Conservation (phyloP, 306 rosid species). For the Malus fusca region DNA sequence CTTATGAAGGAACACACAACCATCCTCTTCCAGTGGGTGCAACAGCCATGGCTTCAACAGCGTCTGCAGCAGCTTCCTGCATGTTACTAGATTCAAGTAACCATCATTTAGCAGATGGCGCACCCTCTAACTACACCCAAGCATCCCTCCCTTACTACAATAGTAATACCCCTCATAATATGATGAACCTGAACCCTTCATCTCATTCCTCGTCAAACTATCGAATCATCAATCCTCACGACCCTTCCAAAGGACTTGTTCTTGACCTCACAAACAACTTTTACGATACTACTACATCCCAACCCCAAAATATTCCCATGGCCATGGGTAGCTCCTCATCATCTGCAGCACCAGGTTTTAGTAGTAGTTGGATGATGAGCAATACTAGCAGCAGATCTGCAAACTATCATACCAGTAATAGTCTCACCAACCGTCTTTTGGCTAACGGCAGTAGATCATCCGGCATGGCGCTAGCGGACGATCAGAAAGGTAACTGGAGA, state of each 20-base stretch:
- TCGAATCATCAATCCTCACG: constrained; percentile 35
- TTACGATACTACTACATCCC: background rate
- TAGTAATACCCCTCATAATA: constrained; percentile 7
- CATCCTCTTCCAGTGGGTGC: constrained; percentile 92
- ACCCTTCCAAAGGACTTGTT: constrained; percentile 55
- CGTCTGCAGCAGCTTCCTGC: constrained; percentile 58
- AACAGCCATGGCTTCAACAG: constrained; percentile 84
- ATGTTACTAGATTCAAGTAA: constrained; percentile 58
- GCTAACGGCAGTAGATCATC: constrained; percentile 2
- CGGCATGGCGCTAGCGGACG: constrained; percentile 6
- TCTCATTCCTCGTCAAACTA: constrained; percentile 16
- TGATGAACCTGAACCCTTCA: constrained; percentile 15
- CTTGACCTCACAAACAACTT: constrained; percentile 53
- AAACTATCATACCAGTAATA: constrained; percentile 4
- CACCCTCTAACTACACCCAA: constrained; percentile 29
- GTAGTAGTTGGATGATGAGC: constrained; percentile 32
- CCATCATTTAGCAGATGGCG: constrained; percentile 21
- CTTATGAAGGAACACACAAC: constrained; percentile 93
- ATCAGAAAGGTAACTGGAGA: background rate
- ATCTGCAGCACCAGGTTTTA: constrained; percentile 19
- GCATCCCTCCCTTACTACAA: constrained; percentile 16
- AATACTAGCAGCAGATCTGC: constrained; percentile 19
- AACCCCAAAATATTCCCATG: constrained; percentile 1
- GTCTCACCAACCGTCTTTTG: constrained; percentile 7
- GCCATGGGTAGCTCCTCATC: constrained; percentile 22